Base-by-base conservation (phyloP, 495 filamentous ascomycete species). In the Pseudoneurospora amorphoporcata region DNA sequence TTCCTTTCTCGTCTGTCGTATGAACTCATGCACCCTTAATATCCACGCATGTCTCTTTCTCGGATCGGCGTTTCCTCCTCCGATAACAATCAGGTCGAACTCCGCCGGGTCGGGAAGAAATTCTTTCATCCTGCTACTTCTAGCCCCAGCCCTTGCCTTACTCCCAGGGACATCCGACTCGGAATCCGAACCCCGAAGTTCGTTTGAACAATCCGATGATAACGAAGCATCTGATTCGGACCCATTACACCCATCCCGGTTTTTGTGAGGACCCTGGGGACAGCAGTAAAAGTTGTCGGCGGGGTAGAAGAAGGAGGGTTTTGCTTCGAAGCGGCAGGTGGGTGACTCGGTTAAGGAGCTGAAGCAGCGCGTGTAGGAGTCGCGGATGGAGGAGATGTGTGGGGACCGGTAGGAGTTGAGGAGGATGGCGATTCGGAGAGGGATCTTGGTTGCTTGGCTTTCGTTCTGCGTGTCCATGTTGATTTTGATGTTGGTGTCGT, bases 51-150 rank as follows among this genome's bases (percentile, higher is more conserved):
- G 80, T 9, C 69, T 76, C 70, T 81, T 82, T 38, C 80, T 80
- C 41, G 84, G 83, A 72, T 86, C 84, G 69, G 79, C 82, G 39
- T 84, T 86, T 23, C 82, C 78, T 68, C 85, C 85, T 71, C 83
- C 83, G 35, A 86, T 72, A 53, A 86, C 81, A 72, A 86, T 83
- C 42, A 85, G 74, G 74, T 86, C 84, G 71, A 84, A 86, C 10
- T 74, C 73, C 10, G 72, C 75, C n/a, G 82, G 83, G 69, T 85
- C 79, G 3, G 84, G 84, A 16, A 83, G 77, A 5, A 75, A 68
- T 9, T 76, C 76, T 29, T 74, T 73, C 47, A 32, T 32, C 16
- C 38, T 29, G 4, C 12, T 70, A 2, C 17, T 41, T 6, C 32
- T 17, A 39, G 39, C 8, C 12, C 3, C 14, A n/a, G n/a, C 42